These are phyloP conservation scores for Podaxis sp. DNA, from an alignment of 768 basidiomycete species.

Conservation along the genomic window DNA sequence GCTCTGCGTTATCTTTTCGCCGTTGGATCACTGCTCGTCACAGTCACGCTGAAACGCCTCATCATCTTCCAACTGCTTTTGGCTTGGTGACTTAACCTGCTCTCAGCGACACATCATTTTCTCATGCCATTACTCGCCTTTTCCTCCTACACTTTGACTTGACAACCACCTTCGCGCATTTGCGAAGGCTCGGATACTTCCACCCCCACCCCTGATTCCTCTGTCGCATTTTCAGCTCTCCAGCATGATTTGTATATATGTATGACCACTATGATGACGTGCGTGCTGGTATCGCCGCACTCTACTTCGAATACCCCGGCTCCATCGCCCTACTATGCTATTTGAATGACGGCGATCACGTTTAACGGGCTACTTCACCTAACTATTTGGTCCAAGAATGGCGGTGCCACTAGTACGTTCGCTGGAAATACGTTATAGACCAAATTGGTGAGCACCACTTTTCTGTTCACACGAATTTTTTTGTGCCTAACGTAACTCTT, in stretches of 20 bases:
- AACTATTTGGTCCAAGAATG: not conserved
- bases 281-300: constrained; percentile 2
- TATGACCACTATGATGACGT: not conserved
- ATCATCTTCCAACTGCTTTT: constrained; percentile 12
- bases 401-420: not conserved
- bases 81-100: constrained; percentile 6
- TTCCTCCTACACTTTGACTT: not conserved
- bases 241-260: constrained; percentile 11
- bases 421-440: not conserved
- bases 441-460: constrained; percentile 6
- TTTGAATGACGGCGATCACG: not conserved
- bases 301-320: not conserved
- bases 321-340: not conserved
- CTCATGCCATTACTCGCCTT: constrained; percentile 7
- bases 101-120: constrained; percentile 1
- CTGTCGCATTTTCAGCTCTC: not conserved
- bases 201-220: not conserved
- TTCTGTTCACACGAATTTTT: not conserved
- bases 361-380: not conserved
- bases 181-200: constrained; percentile 4
- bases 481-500: not conserved
- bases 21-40: not conserved
- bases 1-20: not conserved
- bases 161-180: not conserved
- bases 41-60: not conserved